Evolutionary conservation across 306 rosid genomes (phyloP), one percentile per base, ranked within the genome.

Genomic region (Styphnolobium japonicum): DNA sequence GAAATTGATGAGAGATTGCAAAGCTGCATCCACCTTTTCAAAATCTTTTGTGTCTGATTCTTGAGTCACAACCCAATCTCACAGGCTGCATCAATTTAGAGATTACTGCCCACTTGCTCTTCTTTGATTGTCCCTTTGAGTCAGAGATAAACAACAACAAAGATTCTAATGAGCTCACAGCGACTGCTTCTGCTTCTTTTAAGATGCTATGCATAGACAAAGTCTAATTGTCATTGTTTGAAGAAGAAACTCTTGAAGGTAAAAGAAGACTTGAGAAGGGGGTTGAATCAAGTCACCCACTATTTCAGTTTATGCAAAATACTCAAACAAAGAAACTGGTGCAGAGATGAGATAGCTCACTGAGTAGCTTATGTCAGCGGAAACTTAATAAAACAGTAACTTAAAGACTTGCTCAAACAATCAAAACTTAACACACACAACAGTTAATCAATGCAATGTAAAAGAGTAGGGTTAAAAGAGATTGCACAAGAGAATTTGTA

Each of bases 41-140:
- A 75, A 66, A 45, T 81, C 85, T 22, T 42, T 80, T 18, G 22
- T n/a, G 1, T 53, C 19, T 53, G 58, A 31, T 48, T 53, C 73
- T 31, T 57, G 55, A 73, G 11, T 71, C 80, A 80, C 81, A 74
- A 37, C 57, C 8, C 10, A 84, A 68, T 68, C 79, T 68, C 27
- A 51, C 43, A 0, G 75, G 43, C 40, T 84, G 79, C 57, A 80
- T 53, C 51, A 84, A 1, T 52, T 75, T 75, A 0, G 82, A 80
- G 16, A 84, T 75, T 4, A 48, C 14, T 9, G 52, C 8, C 79
- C 84, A 84, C 2, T 9, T 60, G 8, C 71, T 79, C 15, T 33
- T 18, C 12, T 67, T 84, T 37, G 52, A 52, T 22, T 73, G 84
- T 9, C 55, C 69, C 34, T 78, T 69, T 7, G 78, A 10, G 4